These are phyloP conservation scores for Aspergillus niger DNA, from an alignment of 2,329 filamentous ascomycete species.

Conservation along the genomic window DNA sequence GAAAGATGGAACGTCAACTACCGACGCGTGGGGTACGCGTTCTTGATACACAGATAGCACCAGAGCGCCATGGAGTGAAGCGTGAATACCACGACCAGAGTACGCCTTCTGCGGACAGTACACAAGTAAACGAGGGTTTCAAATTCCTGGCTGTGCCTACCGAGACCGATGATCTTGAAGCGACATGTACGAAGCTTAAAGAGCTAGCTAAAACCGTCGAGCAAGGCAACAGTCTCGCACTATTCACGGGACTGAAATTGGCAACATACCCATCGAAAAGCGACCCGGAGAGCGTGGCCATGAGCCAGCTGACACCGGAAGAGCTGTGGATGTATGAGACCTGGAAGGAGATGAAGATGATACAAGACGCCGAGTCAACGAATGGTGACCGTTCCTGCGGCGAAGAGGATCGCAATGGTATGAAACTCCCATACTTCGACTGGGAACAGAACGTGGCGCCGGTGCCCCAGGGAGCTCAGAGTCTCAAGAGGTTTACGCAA, in stretches of 20 bases:
- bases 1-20: not conserved
- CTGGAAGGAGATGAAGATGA: conserved; percentile 13
- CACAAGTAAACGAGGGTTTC: conserved; percentile 7
- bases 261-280: conserved; percentile 2
- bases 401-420: not conserved
- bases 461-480: conserved; percentile 21
- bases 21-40: conserved; percentile 1
- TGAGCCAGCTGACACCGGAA: conserved; percentile 15
- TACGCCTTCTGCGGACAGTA: conserved; percentile 9
- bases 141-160: conserved; percentile 18
- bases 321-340: conserved; percentile 20
- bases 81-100: not conserved
- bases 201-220: conserved; percentile 18
- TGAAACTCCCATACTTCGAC: conserved; percentile 17
- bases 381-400: not conserved
- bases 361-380: not conserved
- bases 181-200: conserved; percentile 20
- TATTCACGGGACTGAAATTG: conserved; percentile 22
- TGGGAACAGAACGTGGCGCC: conserved; percentile 21
- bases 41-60: not conserved
- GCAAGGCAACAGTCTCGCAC: conserved; percentile 24
- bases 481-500: conserved; percentile 21
- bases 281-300: conserved; percentile 17
- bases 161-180: conserved; percentile 21
- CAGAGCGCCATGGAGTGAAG: not conserved